Evolutionary conservation across 2,329 filamentous ascomycete genomes (phyloP).

Genomic region (Arthrobotrys musiformis): DNA sequence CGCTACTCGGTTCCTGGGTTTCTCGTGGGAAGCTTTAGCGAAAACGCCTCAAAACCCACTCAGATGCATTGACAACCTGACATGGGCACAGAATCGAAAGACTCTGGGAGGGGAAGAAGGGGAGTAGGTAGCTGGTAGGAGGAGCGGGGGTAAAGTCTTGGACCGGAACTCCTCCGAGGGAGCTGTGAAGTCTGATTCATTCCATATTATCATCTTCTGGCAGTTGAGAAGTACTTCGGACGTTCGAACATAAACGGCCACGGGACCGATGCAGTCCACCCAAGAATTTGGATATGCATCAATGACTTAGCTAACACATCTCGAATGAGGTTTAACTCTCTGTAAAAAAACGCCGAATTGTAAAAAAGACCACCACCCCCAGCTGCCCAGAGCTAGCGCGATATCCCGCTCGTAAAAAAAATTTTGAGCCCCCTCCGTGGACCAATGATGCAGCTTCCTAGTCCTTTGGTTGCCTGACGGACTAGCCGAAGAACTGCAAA

Average conservation of each 20-base stretch:
- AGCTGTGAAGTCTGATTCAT: neutral
- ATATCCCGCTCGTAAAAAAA: conserved; percentile 11
- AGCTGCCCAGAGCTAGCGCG: too few relatives aligned
- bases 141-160: too few relatives aligned
- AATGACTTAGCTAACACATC: conserved; percentile 12
- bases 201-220: neutral
- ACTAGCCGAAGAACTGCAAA: conserved; percentile 13
- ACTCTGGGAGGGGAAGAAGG: neutral
- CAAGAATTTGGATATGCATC: neutral
- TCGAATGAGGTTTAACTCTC: conserved; percentile 9
- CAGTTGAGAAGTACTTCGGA: neutral
- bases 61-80: conserved; percentile 16
- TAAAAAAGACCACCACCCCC: neutral
- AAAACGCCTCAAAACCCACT: conserved; percentile 21
- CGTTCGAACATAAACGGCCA: conserved; percentile 5
- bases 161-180: conserved; percentile 9
- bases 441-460: neutral
- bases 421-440: conserved; percentile 1
- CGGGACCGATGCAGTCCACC: conserved; percentile 12
- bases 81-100: conserved; percentile 6
- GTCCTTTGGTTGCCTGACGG: conserved; percentile 18
- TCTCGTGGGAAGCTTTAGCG: conserved; percentile 24
- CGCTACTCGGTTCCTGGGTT: conserved; percentile 20
- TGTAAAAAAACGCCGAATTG: conserved; percentile 5
- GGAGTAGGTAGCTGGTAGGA: too few relatives aligned